Percentiles rank a stretch among this genome's conserved stretches.
Conservation (phyloP, 331 rosid genomes). For the Malus hybrid region DNA sequence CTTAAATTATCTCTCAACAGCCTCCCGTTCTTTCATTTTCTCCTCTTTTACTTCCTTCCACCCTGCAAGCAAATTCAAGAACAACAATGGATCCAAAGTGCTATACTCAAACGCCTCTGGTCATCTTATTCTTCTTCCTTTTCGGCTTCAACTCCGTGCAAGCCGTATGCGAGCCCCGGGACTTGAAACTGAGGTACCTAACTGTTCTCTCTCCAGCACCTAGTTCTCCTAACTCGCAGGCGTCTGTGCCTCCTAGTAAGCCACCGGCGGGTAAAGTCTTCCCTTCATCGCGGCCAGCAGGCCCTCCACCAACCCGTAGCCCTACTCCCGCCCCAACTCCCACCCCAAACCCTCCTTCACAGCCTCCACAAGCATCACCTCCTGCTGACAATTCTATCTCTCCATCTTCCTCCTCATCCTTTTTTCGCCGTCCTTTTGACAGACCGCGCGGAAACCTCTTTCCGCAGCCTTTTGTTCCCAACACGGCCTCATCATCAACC, state of each 20-base stretch:
- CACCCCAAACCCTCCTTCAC: neutral
- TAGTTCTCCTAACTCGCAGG: neutral
- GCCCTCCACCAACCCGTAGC: neutral
- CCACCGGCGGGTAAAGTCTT: neutral
- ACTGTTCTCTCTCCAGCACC: neutral
- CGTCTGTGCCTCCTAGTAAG: neutral
- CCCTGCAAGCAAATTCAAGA: neutral
- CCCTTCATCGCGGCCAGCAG: neutral
- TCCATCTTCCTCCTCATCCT: neutral
- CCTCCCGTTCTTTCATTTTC: neutral
- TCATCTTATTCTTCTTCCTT: constrained; percentile 8
- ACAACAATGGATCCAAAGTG: constrained; percentile 22
- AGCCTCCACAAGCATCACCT: neutral
- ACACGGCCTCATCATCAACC: neutral
- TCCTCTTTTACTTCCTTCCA: neutral
- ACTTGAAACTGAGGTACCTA: neutral
- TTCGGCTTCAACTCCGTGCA: constrained; percentile 11
- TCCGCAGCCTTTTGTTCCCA: neutral
- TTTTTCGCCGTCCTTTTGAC: neutral
- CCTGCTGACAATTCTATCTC: neutral
- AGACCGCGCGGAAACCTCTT: neutral
- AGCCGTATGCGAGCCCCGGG: constrained; percentile 12
- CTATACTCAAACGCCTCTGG: neutral
- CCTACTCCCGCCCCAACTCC: neutral
- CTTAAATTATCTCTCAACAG: neutral